Conservation (phyloP, 2,329 filamentous ascomycete genomes). For the Apiospora arundinis region DNA sequence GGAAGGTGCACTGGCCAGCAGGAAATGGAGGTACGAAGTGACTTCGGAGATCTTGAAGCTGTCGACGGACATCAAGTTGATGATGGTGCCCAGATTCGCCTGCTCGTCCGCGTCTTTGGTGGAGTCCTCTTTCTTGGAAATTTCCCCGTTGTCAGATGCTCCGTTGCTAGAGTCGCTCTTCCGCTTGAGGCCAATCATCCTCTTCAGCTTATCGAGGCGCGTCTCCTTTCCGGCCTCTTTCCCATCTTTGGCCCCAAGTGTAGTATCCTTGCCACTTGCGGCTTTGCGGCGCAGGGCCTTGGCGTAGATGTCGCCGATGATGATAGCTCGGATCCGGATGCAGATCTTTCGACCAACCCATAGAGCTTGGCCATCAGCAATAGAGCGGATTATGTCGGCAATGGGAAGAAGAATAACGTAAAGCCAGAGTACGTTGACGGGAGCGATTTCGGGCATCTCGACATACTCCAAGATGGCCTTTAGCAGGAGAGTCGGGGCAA, state of each 20-base stretch:
- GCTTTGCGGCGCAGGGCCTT: slow-evolving; percentile 94
- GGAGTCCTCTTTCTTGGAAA: slow-evolving; percentile 17
- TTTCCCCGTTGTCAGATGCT: background rate
- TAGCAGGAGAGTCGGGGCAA: slow-evolving; percentile 88
- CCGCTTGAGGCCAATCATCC: slow-evolving; percentile 66
- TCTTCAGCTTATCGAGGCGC: slow-evolving; percentile 58
- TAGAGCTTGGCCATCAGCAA: slow-evolving; percentile 84
- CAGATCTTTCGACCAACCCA: slow-evolving; percentile 96
- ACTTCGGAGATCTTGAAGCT: slow-evolving; percentile 98
- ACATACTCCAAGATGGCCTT: slow-evolving; percentile 93
- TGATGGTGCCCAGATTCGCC: slow-evolving; percentile 95
- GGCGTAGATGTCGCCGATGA: slow-evolving; percentile 96
- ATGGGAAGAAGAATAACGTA: slow-evolving; percentile 90
- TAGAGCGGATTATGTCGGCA: slow-evolving; percentile 80
- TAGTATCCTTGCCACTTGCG: slow-evolving; percentile 76
- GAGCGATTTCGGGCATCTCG: slow-evolving; percentile 78
- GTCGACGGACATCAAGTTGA: slow-evolving; percentile 99
- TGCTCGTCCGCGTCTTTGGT: slow-evolving; percentile 67
- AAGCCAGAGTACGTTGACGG: slow-evolving; percentile 90
- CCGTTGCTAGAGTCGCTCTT: slow-evolving; percentile 49
- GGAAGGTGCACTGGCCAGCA: slow-evolving; percentile 90
- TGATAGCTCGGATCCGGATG: slow-evolving; percentile 89
- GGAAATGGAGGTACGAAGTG: slow-evolving; percentile 92
- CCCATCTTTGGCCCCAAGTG: slow-evolving; percentile 65
- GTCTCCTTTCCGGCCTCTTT: slow-evolving; percentile 45